A percentile compares a stretch with the other conserved stretches of the same genome.
phyloP scores from a whole-genome alignment of 75 land plant species.

The Gnetum montanum region DNA sequence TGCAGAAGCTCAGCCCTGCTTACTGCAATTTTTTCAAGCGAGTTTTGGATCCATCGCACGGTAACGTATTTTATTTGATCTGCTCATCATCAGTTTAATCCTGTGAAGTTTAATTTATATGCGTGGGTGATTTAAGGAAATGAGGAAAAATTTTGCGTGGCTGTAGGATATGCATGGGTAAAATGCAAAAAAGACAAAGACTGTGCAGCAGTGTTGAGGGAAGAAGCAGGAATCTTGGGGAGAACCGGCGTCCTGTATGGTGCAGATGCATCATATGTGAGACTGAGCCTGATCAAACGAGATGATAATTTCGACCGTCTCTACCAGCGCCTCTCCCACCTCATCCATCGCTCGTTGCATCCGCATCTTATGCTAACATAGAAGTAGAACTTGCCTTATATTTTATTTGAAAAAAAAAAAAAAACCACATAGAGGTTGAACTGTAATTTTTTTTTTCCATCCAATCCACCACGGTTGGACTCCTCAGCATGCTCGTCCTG shows the following conservation, averaged over 20 bases:
- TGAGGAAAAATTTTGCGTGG: too few species aligned
- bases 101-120: too few species aligned
- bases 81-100: too few species aligned
- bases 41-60: conserved; percentile 54
- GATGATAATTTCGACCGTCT: conserved; percentile 21
- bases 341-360: too few species aligned
- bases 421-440: too few species aligned
- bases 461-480: too few species aligned
- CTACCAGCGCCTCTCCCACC: neutral
- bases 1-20: conserved; percentile 36
- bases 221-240: conserved; percentile 32
- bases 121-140: too few species aligned
- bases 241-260: conserved; percentile 33
- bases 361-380: too few species aligned
- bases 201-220: conserved; percentile 35
- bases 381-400: too few species aligned
- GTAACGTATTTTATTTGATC: conserved; percentile 5
- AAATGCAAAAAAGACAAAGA: conserved; percentile 42
- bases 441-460: too few species aligned
- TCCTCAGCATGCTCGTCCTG: too few species aligned
- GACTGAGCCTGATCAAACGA: conserved; percentile 28
- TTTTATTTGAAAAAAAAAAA: too few species aligned
- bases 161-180: conserved; percentile 77
- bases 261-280: conserved; percentile 22
- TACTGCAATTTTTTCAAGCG: conserved; percentile 53